Evolutionary conservation across 805 yeast genomes (phyloP), one percentile per base, ranked within the genome.

Genomic region (Pichia gijzeniarum): DNA sequence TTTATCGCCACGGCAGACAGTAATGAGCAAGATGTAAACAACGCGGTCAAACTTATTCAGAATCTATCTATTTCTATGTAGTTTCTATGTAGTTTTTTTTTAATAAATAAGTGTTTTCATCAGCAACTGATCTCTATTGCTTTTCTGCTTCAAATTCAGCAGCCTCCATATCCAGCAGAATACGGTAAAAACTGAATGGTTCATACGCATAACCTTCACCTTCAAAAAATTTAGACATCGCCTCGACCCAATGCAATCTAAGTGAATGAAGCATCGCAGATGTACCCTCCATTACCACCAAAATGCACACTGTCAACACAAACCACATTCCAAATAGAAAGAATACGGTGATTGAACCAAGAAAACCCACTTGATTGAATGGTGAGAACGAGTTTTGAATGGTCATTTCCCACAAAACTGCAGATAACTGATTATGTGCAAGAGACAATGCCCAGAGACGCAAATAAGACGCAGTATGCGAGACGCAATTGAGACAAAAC

Each of bases 241-340:
- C 77, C 59, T 83, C 90, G 44, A 83, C 89, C 90, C 90, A 83
- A 59, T 83, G 90, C 55, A 83, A 69, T 66, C 90, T 75, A 56
- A 83, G 71, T 14, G 85, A 76, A 61, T 83, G 90, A 57, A 83
- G 69, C 90, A 83, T 83, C 18, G 89, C 89, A n/a, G 87, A 80
- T 0, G 89, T 83, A 46, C 90, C 90, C 65, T 83, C 90, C 90
- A 83, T 83, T 40, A 80, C 69, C 40, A 83, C 89, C 59, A 83
- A 67, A 35, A 83, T 79, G 53, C 79, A 73, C 33, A 80, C 82
- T 0, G 89, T 82, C 53, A 83, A 68, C 6, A 75, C 73, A 61
- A 83, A 82, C 90, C 90, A 83, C 78, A 82, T 74, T 27, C 79
- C 85, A 65, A 82, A 83, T 44, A 83, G 63, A 22, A 76, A 60